Percentiles rank a stretch among this genome's conserved stretches.
Conservation (phyloP, 306 rosid species). For the Cicer bijugum region DNA sequence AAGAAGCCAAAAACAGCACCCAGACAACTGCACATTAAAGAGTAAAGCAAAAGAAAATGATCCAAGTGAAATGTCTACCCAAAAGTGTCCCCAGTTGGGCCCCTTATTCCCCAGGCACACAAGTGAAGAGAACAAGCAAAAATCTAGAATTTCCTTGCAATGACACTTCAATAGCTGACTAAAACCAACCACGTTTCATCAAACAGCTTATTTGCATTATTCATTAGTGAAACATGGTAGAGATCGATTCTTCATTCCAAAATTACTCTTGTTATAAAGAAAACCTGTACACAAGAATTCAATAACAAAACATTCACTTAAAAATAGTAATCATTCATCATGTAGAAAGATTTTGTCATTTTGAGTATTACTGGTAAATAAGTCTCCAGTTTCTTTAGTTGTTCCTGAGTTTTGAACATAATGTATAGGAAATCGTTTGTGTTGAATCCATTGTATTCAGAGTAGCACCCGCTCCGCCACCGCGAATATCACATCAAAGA, state of each 20-base stretch:
- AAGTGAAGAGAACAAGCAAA: background rate
- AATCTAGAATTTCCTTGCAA: background rate
- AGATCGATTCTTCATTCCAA: background rate
- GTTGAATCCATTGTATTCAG: background rate
- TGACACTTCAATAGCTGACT: background rate
- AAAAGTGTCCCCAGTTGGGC: background rate
- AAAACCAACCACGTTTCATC: background rate
- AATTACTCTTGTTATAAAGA: background rate
- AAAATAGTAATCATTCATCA: background rate
- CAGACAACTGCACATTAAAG: background rate
- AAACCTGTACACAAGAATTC: background rate
- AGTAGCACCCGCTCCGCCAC: background rate
- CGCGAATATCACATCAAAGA: background rate
- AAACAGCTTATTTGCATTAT: conserved; percentile 3
- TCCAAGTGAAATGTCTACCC: background rate
- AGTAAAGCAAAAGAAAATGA: background rate
- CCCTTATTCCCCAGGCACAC: background rate
- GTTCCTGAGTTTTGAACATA: background rate
- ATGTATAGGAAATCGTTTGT: background rate
- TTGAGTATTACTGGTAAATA: too few species aligned
- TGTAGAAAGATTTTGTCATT: background rate
- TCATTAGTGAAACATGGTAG: background rate
- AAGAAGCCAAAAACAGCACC: background rate
- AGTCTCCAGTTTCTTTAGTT: background rate
- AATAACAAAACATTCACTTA: background rate